Base-by-base conservation (phyloP, 2,329 filamentous ascomycete species). In the Hypoxylon sp. region DNA sequence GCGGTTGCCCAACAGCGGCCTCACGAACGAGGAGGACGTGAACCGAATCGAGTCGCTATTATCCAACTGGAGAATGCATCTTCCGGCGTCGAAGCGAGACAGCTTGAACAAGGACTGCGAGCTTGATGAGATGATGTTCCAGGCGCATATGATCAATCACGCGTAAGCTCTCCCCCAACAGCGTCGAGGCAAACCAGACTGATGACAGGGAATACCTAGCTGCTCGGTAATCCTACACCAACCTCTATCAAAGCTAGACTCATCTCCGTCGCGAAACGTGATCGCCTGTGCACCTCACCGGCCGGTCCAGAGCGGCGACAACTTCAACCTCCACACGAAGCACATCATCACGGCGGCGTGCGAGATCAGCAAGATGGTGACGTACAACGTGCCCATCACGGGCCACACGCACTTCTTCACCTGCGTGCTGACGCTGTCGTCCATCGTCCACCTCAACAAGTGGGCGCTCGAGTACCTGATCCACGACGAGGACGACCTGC, bases 61-160 rank as follows among this genome's bases (percentile, higher is more conserved):
- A 35, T 83, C 82, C 11, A 93, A 92, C 71, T 97, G 91, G 90
- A 83, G 86, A 50, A 83, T 94, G 43, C 89, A 95, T 67, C 79
- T 97, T 0, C 92, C 93, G 0, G 79, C 82, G 13, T 81, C 81
- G 11, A 96, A 96, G 75, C 81, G 81, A 52, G 84, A 91, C 59
- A 81, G 90, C 13, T 78, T 96, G 49, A 83, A 86, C 57, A 83
- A 84, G 60, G 85, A 88, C 65, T 88, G 91, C 26, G 82, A 86
- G 49, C 80, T 93, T 9, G 93, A 97, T 71, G 91, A 96, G 75
- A 89, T 96, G 83, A 87, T 97, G 74, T 96, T 97, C 76, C 91
- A 96, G 72, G 92, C 91, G 0, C 88, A 91, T 62, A 94, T 96
- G 85, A 90, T 96, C 67, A 82, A 78, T 26, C 77, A 85, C 60